Conservation (phyloP, 1,284 basidiomycete genomes). For the Xanthoconium separans region DNA sequence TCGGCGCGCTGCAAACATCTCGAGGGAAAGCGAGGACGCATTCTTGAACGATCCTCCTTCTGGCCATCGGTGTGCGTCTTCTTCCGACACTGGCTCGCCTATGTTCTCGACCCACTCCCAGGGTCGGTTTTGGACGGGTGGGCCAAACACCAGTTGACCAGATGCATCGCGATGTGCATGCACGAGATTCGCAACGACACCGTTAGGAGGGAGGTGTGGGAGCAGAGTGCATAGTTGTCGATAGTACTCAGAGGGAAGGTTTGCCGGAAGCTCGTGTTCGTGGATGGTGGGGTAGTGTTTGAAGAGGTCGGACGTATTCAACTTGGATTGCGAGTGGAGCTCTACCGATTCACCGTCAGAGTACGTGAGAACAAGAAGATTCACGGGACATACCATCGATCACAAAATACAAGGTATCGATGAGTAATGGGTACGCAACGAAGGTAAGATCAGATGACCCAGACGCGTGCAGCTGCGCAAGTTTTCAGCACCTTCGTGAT, state of each 20-base stretch:
- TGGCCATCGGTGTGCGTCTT: constrained; percentile 15
- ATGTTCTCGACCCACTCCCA: constrained; percentile 86
- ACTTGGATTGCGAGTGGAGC: constrained; percentile 57
- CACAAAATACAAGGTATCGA: constrained; percentile 72
- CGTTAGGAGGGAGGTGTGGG: constrained; percentile 46
- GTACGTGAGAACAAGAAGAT: not conserved
- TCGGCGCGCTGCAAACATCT: constrained; percentile 61
- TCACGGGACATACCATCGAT: constrained; percentile 59
- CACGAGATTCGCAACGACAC: constrained; percentile 55
- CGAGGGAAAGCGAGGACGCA: constrained; percentile 68
- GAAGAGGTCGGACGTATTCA: constrained; percentile 52
- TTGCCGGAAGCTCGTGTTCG: constrained; percentile 47
- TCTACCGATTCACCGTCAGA: constrained; percentile 41
- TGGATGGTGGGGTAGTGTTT: constrained; percentile 56
- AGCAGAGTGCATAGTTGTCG: constrained; percentile 52
- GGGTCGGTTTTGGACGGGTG: constrained; percentile 65
- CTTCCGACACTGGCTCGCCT: constrained; percentile 49
- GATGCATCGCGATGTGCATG: constrained; percentile 47
- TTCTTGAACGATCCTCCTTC: constrained; percentile 56
- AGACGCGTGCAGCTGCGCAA: constrained; percentile 47
- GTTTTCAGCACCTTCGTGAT: constrained; percentile 9
- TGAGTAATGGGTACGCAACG: constrained; percentile 59
- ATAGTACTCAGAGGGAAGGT: constrained; percentile 58
- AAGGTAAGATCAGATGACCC: constrained; percentile 48
- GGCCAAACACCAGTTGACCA: constrained; percentile 47